Base-by-base conservation (phyloP, 306 rosid genomes). In the Quercus mongolica region DNA sequence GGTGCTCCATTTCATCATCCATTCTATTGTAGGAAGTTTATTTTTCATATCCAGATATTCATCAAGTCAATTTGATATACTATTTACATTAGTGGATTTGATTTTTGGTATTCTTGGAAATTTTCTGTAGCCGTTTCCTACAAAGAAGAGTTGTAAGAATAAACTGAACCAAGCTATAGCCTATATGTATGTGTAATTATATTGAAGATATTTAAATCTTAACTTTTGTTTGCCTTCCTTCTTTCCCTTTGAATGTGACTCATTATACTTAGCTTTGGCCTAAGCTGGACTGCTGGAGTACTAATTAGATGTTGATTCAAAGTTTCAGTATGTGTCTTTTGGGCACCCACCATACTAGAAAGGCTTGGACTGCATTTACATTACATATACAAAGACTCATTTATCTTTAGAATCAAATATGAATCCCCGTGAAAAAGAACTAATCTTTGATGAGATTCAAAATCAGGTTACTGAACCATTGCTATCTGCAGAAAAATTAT, bases 261-360 rank as follows among this genome's bases (percentile, higher is more conserved):
- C 23, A 3, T 51, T 26, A 57, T 35, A 35, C 26, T 15, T 18
- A 3, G 11, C 5, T 58, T 31, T 76, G 55, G 38, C 18, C 35
- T 51, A 41, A 63, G 19, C 51, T 31, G 69, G 58, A 63, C 74
- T 55, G 73, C 41, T 35, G 41, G 41, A 35, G 41, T 35, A 35
- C 41, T 0, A 6, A 35, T 35, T 35, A 35, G 9, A 35, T 70
- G 81, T 14, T n/a, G 15, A 58, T 64, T 35, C 74, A 71, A 28
- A 64, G 59, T 82, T 70, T 78, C 91, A 94, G 99, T 94, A 92
- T 83, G 88, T 94, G 33, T 94, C 99, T 65, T 97, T 94, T 76
- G 99, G 99, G 14, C 99, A 92, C 73, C 95, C 99, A 68, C 94
- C 97, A 64, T 94, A 92, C 65, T 92, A 85, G 92, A 94, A 92